These are phyloP conservation scores for Cladosporium cucumerinum DNA, from an alignment of 2,329 filamentous ascomycete species.

Conservation along the genomic window DNA sequence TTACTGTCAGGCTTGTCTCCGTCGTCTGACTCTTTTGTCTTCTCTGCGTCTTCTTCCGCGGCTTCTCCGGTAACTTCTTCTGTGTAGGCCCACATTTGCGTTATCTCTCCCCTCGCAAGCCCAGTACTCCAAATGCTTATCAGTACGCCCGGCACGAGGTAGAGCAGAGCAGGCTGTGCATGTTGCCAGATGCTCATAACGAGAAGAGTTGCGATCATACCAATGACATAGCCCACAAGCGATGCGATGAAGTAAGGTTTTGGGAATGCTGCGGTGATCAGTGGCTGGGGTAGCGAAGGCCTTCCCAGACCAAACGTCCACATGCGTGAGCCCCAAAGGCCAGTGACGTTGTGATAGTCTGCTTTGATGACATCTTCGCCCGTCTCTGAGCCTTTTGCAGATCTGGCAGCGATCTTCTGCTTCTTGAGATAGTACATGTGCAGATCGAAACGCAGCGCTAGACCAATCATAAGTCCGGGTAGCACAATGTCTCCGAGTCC, in stretches of 20 bases:
- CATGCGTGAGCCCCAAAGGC: constrained; percentile 78
- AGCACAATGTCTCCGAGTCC: constrained; percentile 93
- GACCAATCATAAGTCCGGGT: constrained; percentile 82
- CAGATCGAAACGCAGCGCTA: constrained; percentile 87
- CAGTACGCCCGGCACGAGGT: constrained; percentile 84
- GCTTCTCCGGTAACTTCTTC: constrained; percentile 56
- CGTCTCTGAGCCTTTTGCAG: constrained; percentile 37
- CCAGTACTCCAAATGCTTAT: constrained; percentile 73
- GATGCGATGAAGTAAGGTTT: constrained; percentile 84
- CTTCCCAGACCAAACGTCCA: constrained; percentile 58
- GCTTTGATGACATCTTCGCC: constrained; percentile 34
- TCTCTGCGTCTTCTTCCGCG: constrained; percentile 23
- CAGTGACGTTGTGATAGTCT: constrained; percentile 52
- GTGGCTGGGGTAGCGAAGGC: constrained; percentile 19
- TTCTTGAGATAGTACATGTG: constrained; percentile 76
- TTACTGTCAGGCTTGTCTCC: constrained; percentile 12
- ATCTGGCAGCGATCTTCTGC: constrained; percentile 45
- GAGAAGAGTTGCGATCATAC: constrained; percentile 71
- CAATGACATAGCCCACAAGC: constrained; percentile 70
- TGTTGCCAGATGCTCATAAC: constrained; percentile 76
- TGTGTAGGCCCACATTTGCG: constrained; percentile 75
- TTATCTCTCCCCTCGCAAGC: constrained; percentile 65
- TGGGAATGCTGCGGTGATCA: constrained; percentile 54
- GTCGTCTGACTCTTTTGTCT: constrained; percentile 17
- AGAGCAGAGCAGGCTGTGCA: constrained; percentile 85